Conservation (phyloP, 2,329 filamentous ascomycete species). For the Nannizziopsis barbatae region DNA sequence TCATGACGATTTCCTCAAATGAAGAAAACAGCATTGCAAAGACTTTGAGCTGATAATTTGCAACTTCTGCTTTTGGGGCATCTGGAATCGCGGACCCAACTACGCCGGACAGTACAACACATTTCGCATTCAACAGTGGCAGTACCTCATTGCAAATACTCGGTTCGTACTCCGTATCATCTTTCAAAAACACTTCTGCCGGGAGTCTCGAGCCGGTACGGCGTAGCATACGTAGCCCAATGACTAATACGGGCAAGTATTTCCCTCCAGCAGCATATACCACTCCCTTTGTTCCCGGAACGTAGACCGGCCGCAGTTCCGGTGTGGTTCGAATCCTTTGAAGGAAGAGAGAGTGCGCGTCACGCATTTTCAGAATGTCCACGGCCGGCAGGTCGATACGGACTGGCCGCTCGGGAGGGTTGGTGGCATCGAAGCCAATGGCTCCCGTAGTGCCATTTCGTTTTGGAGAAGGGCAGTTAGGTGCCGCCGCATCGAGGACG, state of each 20-base stretch:
- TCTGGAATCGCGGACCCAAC: slow-evolving; percentile 1
- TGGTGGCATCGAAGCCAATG: slow-evolving; percentile 21
- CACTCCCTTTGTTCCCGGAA: slow-evolving; percentile 22
- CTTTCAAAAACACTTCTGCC: slow-evolving; percentile 28
- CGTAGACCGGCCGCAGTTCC: slow-evolving; percentile 23
- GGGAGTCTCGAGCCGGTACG: slow-evolving; percentile 25
- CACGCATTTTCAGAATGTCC: slow-evolving; percentile 25
- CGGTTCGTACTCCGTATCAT: slow-evolving; percentile 21
- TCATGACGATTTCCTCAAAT: slow-evolving; percentile 49
- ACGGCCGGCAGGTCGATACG: slow-evolving; percentile 22
- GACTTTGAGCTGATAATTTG: slow-evolving; percentile 45
- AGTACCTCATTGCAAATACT: slow-evolving; percentile 24
- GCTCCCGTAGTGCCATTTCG: slow-evolving; percentile 21
- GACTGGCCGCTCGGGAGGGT: slow-evolving; percentile 22
- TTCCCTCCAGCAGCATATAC: slow-evolving; percentile 32
- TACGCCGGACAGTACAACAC: slow-evolving; percentile 15
- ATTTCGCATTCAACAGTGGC: slow-evolving; percentile 24
- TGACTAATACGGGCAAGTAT: slow-evolving; percentile 24
- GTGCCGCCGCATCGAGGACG: slow-evolving; percentile 23
- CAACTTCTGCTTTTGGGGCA: slow-evolving; percentile 26
- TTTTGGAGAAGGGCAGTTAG: slow-evolving; percentile 22
- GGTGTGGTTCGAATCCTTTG: slow-evolving; percentile 19
- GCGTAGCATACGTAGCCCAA: slow-evolving; percentile 27
- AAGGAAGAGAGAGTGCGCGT: slow-evolving; percentile 29
- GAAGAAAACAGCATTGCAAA: slow-evolving; percentile 48